Evolutionary conservation across 345 rosid genomes (phyloP), one percentile per base, ranked within the genome.

Genomic region (Tarenaya hassleriana): DNA sequence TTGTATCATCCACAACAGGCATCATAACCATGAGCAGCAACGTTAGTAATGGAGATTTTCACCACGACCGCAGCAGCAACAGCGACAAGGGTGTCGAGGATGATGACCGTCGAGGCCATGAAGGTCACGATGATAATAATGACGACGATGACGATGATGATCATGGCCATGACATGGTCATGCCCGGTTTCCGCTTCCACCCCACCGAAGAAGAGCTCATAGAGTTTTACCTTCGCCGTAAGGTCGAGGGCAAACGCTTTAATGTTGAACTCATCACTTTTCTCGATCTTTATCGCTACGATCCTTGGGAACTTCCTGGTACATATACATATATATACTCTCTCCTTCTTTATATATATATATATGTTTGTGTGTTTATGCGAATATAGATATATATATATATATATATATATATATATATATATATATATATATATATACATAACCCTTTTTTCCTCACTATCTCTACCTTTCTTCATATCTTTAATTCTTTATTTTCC

Each of bases 301-400:
- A 94, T 82, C 99, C 99, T 41, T 94, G 99, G 99, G 99, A 94
- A 31, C 99, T 94, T 60, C 99, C 99, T 16, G 99, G 99, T 92
- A 76, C 59, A 10, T 52, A 52, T 21, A 16, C 29, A 27, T 33
- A n/a, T 29, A 27, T 33, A 48, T 15, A 52, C 16, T 34, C 54
- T 40, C 20, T 40, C 8, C 7, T 13, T 2, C 29, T 24, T n/a
- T n/a, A n/a, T 24, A 24, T 24, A 24, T 24, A 24, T 24, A 24
- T 2, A 5, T 24, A 24, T 5, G 29, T 5, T 5, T 24, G 29
- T 2, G 5, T 24, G 29, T 24, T 2, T 24, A 5, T 24, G 3
- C 2, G 2, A 5, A 24, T 24, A 24, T 24, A 24, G 2, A 24
- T 24, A 24, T 24, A 24, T 24, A 24, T 24, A 24, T 24, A 24